These are phyloP conservation scores for Gypsophila paniculata DNA, from an alignment of 179 eudicot species.

Conservation along the genomic window DNA sequence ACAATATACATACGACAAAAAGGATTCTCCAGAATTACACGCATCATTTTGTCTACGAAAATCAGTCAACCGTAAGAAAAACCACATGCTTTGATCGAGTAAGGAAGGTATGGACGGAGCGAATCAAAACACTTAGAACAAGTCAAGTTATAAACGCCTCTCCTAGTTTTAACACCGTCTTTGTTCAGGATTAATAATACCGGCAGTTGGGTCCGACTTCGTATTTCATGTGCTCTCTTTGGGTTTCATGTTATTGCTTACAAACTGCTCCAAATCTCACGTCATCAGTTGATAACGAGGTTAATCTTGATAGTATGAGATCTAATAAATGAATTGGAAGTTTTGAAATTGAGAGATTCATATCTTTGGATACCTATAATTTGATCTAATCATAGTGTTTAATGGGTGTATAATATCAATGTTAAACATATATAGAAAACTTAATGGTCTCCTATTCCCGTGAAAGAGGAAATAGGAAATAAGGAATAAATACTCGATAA, in stretches of 20 bases:
- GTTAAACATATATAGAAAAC: too few relatives aligned
- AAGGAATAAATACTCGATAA: too few relatives aligned
- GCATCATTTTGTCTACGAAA: background rate
- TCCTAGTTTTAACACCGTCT: background rate
- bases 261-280: background rate
- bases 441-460: too few relatives aligned
- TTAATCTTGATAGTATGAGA: background rate
- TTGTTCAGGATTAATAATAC: background rate
- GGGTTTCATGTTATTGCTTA: background rate
- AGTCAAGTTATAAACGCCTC: background rate
- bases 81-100: background rate
- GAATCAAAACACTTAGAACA: background rate
- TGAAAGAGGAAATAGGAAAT: too few relatives aligned
- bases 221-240: background rate
- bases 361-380: too few relatives aligned
- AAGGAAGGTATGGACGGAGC: background rate
- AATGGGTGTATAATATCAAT: too few relatives aligned
- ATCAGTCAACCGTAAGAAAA: background rate
- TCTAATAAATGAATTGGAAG: background rate
- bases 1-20: background rate
- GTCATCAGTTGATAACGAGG: background rate
- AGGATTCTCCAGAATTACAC: background rate
- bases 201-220: background rate
- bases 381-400: too few relatives aligned
- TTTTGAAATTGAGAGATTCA: background rate